Evolutionary conservation across 2,329 filamentous ascomycete species (phyloP).

Genomic region (Cladosporium colombiae): DNA sequence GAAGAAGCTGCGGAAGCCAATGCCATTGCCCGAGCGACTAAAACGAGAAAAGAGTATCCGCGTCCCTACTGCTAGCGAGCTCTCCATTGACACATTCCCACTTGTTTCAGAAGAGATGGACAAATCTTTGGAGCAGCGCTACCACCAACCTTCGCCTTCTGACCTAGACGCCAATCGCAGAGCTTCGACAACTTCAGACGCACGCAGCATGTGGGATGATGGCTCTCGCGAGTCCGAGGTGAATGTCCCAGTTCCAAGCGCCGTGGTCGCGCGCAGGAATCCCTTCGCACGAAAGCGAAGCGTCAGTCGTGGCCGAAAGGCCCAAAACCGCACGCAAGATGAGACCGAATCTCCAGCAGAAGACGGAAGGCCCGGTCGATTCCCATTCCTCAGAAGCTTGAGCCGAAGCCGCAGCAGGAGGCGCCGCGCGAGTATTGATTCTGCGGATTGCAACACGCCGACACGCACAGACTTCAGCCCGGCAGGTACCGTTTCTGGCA

Average conservation of each 20-base stretch:
- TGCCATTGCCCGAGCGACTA: conserved; percentile 28
- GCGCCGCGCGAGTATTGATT: conserved; percentile 15
- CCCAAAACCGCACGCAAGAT: neutral
- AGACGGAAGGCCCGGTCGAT: neutral
- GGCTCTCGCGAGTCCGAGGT: conserved; percentile 8
- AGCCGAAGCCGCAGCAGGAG: conserved; percentile 30
- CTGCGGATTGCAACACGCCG: conserved; percentile 18
- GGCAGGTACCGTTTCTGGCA: neutral
- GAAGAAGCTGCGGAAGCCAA: conserved; percentile 37
- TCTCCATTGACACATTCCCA: conserved; percentile 1
- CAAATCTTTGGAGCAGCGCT: conserved; percentile 11
- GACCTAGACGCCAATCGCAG: conserved; percentile 8
- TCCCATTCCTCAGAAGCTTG: conserved; percentile 17
- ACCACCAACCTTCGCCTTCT: conserved; percentile 17
- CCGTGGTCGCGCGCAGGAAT: neutral
- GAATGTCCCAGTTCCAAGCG: neutral
- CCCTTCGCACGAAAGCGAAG: conserved; percentile 16
- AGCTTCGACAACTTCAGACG: conserved; percentile 1
- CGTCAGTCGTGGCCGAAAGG: conserved; percentile 13
- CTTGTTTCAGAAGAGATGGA: conserved; percentile 11
- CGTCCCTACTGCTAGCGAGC: conserved; percentile 4
- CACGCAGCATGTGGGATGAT: conserved; percentile 16
- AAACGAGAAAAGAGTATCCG: conserved; percentile 30
- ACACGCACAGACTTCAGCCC: conserved; percentile 8
- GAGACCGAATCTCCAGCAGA: neutral